Evolutionary conservation across 176 grass and related monocot species (phyloP), one percentile per base, ranked within the genome.

Genomic region (Tillandsia leiboldiana): DNA sequence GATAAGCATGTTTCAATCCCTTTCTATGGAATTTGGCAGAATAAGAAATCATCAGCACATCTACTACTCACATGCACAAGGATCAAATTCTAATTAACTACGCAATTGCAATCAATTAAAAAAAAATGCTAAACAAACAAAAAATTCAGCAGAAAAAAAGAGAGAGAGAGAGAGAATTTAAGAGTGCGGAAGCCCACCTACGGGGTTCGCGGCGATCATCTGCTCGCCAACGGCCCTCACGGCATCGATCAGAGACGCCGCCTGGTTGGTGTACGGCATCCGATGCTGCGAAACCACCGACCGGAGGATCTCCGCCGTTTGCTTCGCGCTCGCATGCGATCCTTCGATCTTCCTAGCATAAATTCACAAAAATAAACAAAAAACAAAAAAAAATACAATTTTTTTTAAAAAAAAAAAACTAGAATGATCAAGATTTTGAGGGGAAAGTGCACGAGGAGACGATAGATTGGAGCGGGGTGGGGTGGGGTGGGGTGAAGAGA

Each of bases 251-350:
- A 99, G 82, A 3, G 77, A 51, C 9, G 87, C 75, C 10, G 89
- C 90, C 75, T 90, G 94, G 75, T 88, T 93, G 22, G 82, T 72
- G 70, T 77, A 77, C 9, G 87, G 79, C 82, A 99, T 86, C 33
- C 94, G 87, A 49, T 85, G 84, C 51, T 93, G 84, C 2, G 94
- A 99, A 20, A 99, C 84, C 50, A 99, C 84, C 57, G 82, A 92
- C 47, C 94, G 87, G 63, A 99, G 82, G n/a, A 99, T 66, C 82
- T 99, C 89, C 27, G 89, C 87, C 13, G 89, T 93, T 68, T 86
- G 94, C 79, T 82, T 82, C 11, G 94, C 94, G 33, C 79, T 83
- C 47, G 94, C 87, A 14, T 88, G 89, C 11, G 94, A 93, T 10
- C 94, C 94, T 68, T 99, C 94, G 71, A 99, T 86, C 71, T 83